Base-by-base conservation (phyloP, 352 stramenopile genomes). In the Pythium rishiriense region DNA sequence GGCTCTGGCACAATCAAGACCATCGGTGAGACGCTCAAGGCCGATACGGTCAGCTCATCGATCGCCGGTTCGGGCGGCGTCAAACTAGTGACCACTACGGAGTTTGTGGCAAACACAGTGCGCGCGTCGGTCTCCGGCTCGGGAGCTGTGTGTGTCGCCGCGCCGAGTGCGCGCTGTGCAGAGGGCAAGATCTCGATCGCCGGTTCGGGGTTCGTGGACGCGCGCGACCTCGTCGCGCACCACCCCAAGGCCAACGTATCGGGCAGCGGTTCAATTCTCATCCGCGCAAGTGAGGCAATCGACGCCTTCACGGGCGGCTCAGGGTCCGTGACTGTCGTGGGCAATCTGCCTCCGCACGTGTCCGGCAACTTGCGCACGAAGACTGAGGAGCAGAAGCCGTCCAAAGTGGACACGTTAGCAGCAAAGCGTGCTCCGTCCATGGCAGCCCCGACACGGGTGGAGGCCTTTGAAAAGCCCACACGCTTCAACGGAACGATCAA, bases 31-130 rank as follows among this genome's bases (percentile, higher is more conserved):
- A 61, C 60, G 33, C 47, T 70, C 24, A 47, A 47, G 11, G 31
- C 58, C 14, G 22, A 61, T 12, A 37, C 26, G 1, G n/a, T 77
- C 29, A 37, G 26, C 5, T 19, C 64, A 1, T 45, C 52, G 8
- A 48, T 77, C 39, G 48, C 66, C 12, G 70, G 70, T 24, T 77
- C 70, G 3, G 70, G 70, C 7, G 58, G 62, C 31, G 43, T 69
- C 33, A 64, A 51, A 11, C 10, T 77, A 24, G 62, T 63, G 4
- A 55, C 62, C 8, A 61, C 72, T 7, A 51, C 67, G 22, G 24
- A 65, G 14, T 49, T 77, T 15, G 37, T 54, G 4, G 51, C 48
- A 1, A 49, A 70, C 45, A 61, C 15, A 3, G 21, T 76, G 26
- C 39, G 43, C 15, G 66, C 43, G 33, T 65, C 56, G 4, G 33